Base-by-base conservation (phyloP, 2,329 filamentous ascomycete genomes). In the Beauveria bassiana region DNA sequence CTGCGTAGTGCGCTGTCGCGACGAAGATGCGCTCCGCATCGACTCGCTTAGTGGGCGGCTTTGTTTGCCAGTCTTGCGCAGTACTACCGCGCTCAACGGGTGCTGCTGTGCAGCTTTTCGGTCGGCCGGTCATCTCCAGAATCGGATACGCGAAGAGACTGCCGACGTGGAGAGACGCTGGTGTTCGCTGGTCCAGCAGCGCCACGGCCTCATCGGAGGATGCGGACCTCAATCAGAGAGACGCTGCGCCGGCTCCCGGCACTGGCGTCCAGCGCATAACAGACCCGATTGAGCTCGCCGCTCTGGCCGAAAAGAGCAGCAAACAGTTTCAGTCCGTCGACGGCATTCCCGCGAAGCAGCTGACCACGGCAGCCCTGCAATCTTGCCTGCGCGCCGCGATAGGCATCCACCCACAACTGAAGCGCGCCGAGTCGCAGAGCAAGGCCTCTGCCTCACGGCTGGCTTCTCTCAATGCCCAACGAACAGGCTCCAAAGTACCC, bases 371-470 rank as follows among this genome's bases (percentile, higher is more conserved):
- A 3, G 78, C 78, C 6, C 73, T 83, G 63, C 74, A 75, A 50
- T 73, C 76, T 24, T 80, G 78, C 66, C 73, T 76, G 57, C 74
- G 72, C 60, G 78, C 77, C 24, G 79, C 79, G 20, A 72, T 74
- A n/a, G 70, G 73, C 10, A 72, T 79, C 16, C 74, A 78, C 59
- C 75, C 77, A 26, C 74, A 77, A 59, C 66, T 75, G 46, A 70
- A 71, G 68, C 70, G 72, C 64, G 71, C 72, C 22, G 72, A 78
- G 59, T 72, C 70, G 53, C 72, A 77, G 64, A 69, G 73, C 52
- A 70, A 72, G 61, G 78, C 76, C 22, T 80, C 83, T 2, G 79
- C 81, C 9, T 85, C 83, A 42, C 80, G 79, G 28, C 74, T 87
- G 50, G 78, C 85, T 34, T 78, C 78, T 49, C 66, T 79, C 22